These are phyloP conservation scores for Aspergillus proliferans DNA, from an alignment of 2,329 filamentous ascomycete genomes.

Conservation along the genomic window DNA sequence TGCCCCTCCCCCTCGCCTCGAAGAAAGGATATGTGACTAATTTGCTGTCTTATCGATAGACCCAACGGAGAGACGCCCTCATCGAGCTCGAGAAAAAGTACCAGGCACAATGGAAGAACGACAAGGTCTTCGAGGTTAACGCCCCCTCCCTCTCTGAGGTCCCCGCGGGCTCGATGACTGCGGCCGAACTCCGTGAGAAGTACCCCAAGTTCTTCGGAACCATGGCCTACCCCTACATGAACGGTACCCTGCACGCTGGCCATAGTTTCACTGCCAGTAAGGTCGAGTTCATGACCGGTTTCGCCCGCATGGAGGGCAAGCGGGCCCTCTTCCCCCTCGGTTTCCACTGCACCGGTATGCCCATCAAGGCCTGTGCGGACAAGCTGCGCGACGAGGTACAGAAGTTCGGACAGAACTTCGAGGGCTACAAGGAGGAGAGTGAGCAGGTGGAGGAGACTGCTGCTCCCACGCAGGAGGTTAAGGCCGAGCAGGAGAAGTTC, in stretches of 20 bases:
- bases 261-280: constrained; percentile 91
- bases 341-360: constrained; percentile 95
- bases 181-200: constrained; percentile 69
- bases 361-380: constrained; percentile 95
- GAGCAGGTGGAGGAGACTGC: constrained; percentile 49
- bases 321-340: constrained; percentile 81
- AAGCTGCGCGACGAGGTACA: constrained; percentile 87
- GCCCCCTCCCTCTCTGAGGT: constrained; percentile 74
- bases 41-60: constrained; percentile 14
- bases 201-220: constrained; percentile 87
- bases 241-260: constrained; percentile 80
- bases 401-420: constrained; percentile 81
- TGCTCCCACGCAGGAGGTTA: constrained; percentile 59
- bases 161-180: constrained; percentile 65
- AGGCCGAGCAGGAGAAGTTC: constrained; percentile 87
- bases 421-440: constrained; percentile 62
- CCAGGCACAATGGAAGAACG: constrained; percentile 74
- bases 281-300: constrained; percentile 84
- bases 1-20: constrained; percentile 16
- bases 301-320: constrained; percentile 86
- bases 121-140: constrained; percentile 74
- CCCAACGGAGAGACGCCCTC: constrained; percentile 26
- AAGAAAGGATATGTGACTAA: constrained; percentile 10
- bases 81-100: constrained; percentile 71
- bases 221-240: constrained; percentile 76